Base-by-base conservation (phyloP, 768 basidiomycete genomes). In the Hygrocybe coccinea region DNA sequence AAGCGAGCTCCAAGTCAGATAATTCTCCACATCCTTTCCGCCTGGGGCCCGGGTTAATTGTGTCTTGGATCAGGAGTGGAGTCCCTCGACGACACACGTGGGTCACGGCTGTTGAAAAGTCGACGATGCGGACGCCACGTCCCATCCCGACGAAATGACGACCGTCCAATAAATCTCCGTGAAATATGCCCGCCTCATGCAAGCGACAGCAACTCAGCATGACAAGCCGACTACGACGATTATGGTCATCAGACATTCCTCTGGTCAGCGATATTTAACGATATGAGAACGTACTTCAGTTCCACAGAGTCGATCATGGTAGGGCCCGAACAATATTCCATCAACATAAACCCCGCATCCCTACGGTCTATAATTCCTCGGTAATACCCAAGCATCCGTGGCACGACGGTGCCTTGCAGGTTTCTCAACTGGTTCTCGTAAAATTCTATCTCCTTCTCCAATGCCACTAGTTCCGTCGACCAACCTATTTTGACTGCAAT, bases 401-500 rank as follows among this genome's bases (percentile, higher is more conserved):
- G 77, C 1, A 77, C 71, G 8, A 71, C 66, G 8, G 21, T 60
- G 5, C 76, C 76, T 53, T 79, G 76, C 5, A 77, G 64, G 8
- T 55, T 49, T 33, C 45, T 39, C 29, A 77, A 65, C 19, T 70
- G 62, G 9, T 64, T 61, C 50, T 62, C 54, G 57, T 77, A 77
- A 33, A 75, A 59, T 14, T 57, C 59, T 2, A 67, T 66, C 55
- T 79, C 77, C 14, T 63, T 60, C 14, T 63, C 56, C 11, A 77
- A 58, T 7, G 56, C 58, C 10, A 62, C 52, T 17, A 73, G 56
- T 10, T 63, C 55, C 19, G 57, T 22, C 4, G 65, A 67, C 6
- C 59, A 52, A 6, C 69, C 73, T 44, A 71, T 60, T 62, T 77
- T 79, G 22, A 72, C 57, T n/a, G 72, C 64, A 15, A 71, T 37